A percentile compares a stretch with the other conserved stretches of the same genome.
phyloP scores from a whole-genome alignment of 2,329 filamentous ascomycete species.

The Penicillium sp. region DNA sequence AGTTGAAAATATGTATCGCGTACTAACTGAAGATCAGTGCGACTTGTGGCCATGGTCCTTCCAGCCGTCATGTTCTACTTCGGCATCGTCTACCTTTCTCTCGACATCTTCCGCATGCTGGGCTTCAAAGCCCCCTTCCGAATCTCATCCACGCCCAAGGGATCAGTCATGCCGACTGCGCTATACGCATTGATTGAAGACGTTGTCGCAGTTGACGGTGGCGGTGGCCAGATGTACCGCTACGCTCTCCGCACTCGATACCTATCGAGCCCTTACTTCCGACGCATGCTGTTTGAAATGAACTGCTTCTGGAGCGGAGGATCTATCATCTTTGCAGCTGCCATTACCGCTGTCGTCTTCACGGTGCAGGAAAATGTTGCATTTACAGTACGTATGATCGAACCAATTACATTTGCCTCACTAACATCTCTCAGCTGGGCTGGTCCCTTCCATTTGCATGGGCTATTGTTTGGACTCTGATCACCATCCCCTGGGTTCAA shows the following conservation, averaged over 20 bases:
- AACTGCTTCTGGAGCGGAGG: constrained; percentile 62
- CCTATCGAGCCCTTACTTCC: constrained; percentile 56
- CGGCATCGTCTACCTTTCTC: constrained; percentile 43
- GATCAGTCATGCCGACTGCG: constrained; percentile 59
- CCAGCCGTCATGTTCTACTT: constrained; percentile 51
- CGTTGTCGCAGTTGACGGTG: constrained; percentile 67
- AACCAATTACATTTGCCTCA: not conserved
- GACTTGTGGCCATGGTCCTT: constrained; percentile 47
- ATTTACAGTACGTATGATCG: constrained; percentile 44
- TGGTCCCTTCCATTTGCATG: constrained; percentile 48
- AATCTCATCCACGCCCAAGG: constrained; percentile 65
- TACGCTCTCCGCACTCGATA: constrained; percentile 55
- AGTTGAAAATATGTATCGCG: too few relatives aligned
- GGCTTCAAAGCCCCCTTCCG: constrained; percentile 59
- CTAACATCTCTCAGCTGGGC: constrained; percentile 36
- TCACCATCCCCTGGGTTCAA: constrained; percentile 51
- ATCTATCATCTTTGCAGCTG: constrained; percentile 49
- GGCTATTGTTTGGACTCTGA: constrained; percentile 46
- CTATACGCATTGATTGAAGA: constrained; percentile 69
- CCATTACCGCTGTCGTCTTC: constrained; percentile 53
- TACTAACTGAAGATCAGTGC: too few relatives aligned
- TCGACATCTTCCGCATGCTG: constrained; percentile 44
- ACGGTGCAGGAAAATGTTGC: constrained; percentile 51
- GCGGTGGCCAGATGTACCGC: constrained; percentile 58
- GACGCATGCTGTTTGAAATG: constrained; percentile 56